These are phyloP conservation scores for Phytophthora tubulina DNA, from an alignment of 352 stramenopile species.

Conservation along the genomic window DNA sequence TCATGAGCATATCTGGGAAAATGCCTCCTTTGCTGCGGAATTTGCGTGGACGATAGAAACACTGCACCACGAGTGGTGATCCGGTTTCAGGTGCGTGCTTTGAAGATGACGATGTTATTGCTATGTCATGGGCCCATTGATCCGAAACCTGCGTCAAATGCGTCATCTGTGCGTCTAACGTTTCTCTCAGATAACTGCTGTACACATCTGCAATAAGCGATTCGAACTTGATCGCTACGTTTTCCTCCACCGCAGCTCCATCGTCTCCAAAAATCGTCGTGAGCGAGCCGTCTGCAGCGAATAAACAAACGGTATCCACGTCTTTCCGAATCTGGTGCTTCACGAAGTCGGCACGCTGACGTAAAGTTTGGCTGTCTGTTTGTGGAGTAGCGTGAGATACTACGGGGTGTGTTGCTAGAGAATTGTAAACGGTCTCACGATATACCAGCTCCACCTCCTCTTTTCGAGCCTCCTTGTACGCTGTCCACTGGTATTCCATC, in stretches of 20 bases:
- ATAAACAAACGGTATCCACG: slow-evolving; percentile 77
- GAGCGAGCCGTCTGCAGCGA: slow-evolving; percentile 65
- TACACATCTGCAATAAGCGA: slow-evolving; percentile 71
- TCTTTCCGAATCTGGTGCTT: slow-evolving; percentile 81
- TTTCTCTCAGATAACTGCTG: slow-evolving; percentile 55
- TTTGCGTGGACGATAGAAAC: slow-evolving; percentile 62
- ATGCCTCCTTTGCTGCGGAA: slow-evolving; percentile 73
- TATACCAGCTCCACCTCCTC: slow-evolving; percentile 68
- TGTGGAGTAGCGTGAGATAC: slow-evolving; percentile 3
- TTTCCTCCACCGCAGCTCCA: slow-evolving; percentile 54
- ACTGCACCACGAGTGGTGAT: slow-evolving; percentile 28
- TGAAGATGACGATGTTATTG: slow-evolving; percentile 24
- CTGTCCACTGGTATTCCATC: slow-evolving; percentile 67
- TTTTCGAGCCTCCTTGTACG: slow-evolving; percentile 67
- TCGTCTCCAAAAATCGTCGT: slow-evolving; percentile 82
- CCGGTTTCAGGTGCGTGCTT: slow-evolving; percentile 20
- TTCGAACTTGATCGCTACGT: slow-evolving; percentile 70
- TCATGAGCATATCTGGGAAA: slow-evolving; percentile 62
- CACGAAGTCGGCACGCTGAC: slow-evolving; percentile 72
- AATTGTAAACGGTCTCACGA: slow-evolving; percentile 37
- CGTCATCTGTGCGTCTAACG: slow-evolving; percentile 70
- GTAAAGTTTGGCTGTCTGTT: slow-evolving; percentile 45
- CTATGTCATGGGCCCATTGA: slow-evolving; percentile 70
- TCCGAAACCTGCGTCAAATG: slow-evolving; percentile 60
- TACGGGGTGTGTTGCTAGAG: slow-evolving; percentile 5